These are phyloP conservation scores for Umbelopsis vinacea DNA, from an alignment of 192 early-diverging fungal genomes.

Conservation along the genomic window DNA sequence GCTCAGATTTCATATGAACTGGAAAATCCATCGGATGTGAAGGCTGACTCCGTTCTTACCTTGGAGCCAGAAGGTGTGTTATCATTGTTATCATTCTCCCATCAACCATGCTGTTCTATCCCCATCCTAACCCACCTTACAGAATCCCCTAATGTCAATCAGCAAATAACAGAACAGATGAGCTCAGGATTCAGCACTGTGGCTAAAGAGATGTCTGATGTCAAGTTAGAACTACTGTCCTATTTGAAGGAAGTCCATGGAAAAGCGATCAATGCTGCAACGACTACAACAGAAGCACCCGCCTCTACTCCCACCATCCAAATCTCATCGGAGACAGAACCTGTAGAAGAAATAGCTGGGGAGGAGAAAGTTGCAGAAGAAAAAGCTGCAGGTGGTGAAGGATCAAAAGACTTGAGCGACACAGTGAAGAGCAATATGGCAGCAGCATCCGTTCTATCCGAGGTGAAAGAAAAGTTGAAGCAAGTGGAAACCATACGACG, in stretches of 20 bases:
- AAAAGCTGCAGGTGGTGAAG: not conserved
- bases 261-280: not conserved
- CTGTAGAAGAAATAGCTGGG: too few relatives aligned
- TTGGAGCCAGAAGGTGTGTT: conserved; percentile 49
- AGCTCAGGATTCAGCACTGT: not conserved
- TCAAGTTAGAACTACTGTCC: not conserved
- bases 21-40: conserved; percentile 62
- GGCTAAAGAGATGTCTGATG: conserved; percentile 7
- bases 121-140: not conserved
- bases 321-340: not conserved
- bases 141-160: not conserved
- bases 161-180: not conserved
- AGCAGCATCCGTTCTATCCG: not conserved
- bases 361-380: too few relatives aligned
- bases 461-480: conserved; percentile 42
- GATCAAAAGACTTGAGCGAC: not conserved
- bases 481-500: conserved; percentile 54
- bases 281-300: not conserved
- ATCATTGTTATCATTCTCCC: too few relatives aligned
- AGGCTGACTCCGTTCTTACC: conserved; percentile 53
- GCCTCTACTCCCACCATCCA: not conserved
- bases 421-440: not conserved
- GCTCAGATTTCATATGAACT: conserved; percentile 64
- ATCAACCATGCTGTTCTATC: not conserved
- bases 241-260: not conserved